Evolutionary conservation across 768 basidiomycete species (phyloP), one percentile per base, ranked within the genome.

Genomic region (Mycena alexandri): DNA sequence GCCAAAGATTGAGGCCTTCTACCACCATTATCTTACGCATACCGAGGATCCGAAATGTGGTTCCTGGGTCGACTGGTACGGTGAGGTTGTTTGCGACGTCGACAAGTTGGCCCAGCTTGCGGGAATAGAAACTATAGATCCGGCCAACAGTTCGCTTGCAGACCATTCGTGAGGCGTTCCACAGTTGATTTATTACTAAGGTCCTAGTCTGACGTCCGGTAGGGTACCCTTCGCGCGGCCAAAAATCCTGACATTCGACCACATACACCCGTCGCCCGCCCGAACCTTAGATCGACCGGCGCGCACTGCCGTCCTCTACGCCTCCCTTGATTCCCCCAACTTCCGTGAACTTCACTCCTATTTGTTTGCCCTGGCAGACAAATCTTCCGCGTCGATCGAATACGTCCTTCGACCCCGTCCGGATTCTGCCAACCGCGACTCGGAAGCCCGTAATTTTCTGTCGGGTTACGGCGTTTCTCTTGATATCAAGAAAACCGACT

Each of bases 401-500:
- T 96, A 95, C 72, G 83, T 96, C 34, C 84, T 95, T 57, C 87
- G 95, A n/a, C 87, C 89, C 62, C 80, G 86, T 5, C 89, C 91
- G 61, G 7, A 63, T 62, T 13, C 55, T 72, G 0, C 33, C 2
- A 41, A 16, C 11, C 12, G 11, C 2, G 56, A 44, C 11, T 73
- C 72, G 1, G 38, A 10, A 38, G 71, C 77, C 22, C 75, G 79
- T 6, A 86, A 79, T 64, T 84, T 86, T 73, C 81, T 99, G 10
- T 89, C 92, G 4, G 97, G 97, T 6, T 99, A 95, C 72, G 98
- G 98, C 4, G 96, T 96, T 9, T 85, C 92, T 22, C 81, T 99
- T 59, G 95, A 97, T 71, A 79, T 99, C 72, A 99, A 99, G 84
- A 98, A 96, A 81, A 98, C 89, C 85, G 98, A 99, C 73, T 99